Percentiles rank a stretch among this genome's conserved stretches.
Evolutionary conservation across 371 early-diverging fungal species (phyloP).

Genomic region (Actinomortierella ambigua): DNA sequence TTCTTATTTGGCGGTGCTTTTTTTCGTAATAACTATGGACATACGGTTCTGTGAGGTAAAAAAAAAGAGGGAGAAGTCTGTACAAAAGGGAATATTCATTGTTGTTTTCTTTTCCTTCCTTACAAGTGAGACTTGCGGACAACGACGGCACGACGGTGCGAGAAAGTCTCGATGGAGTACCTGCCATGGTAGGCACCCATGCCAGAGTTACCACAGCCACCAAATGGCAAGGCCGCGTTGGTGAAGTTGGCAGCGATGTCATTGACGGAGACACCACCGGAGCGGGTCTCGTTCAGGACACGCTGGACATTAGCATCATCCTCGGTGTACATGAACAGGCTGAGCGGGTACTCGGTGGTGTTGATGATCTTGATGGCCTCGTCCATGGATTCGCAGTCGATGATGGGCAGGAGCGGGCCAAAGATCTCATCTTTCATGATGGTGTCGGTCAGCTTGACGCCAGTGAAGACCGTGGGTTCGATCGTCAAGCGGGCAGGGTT

Average conservation of each 20-base stretch:
- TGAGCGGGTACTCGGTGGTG: constrained; percentile 66
- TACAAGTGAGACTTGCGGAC: constrained; percentile 29
- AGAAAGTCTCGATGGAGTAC: constrained; percentile 73
- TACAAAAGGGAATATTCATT: too few relatives aligned
- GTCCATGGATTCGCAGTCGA: constrained; percentile 65
- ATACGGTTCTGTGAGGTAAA: too few relatives aligned
- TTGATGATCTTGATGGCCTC: constrained; percentile 69
- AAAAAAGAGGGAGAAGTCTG: too few relatives aligned
- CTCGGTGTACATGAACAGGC: constrained; percentile 68
- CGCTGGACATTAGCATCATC: constrained; percentile 29
- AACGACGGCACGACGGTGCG: constrained; percentile 65
- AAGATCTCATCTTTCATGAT: constrained; percentile 65
- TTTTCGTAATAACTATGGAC: too few relatives aligned
- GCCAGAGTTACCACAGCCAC: constrained; percentile 89
- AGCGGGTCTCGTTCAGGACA: constrained; percentile 62
- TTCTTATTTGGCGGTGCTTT: too few relatives aligned
- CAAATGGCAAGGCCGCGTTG: constrained; percentile 74
- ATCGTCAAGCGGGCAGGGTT: constrained; percentile 32
- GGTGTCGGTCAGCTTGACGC: constrained; percentile 45
- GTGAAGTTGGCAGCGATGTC: constrained; percentile 55
- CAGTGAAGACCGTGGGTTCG: constrained; percentile 54
- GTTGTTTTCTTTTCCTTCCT: neutral
- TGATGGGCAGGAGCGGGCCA: constrained; percentile 75
- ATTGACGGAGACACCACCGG: constrained; percentile 80
- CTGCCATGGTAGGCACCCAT: constrained; percentile 84